These are phyloP conservation scores for Rhynchosporium secalis DNA, from an alignment of 2,329 filamentous ascomycete species.

Conservation along the genomic window DNA sequence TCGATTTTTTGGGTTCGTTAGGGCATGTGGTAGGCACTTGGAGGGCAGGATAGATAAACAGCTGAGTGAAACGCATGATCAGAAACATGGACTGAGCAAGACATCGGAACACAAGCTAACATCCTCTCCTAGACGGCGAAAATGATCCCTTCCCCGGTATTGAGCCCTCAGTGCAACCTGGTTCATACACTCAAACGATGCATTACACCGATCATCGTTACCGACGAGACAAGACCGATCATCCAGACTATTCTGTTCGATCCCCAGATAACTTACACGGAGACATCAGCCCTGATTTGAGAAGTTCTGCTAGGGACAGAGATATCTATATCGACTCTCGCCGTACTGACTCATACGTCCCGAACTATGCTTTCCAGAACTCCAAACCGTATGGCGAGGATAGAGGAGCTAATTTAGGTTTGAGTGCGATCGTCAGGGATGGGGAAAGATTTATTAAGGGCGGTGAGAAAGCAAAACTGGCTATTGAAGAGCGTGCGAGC, in stretches of 20 bases:
- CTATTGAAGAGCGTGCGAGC: not conserved
- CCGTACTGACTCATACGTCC: not conserved
- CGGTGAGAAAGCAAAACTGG: not conserved
- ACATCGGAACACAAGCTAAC: not conserved
- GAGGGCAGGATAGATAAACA: too few species aligned
- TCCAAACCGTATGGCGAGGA: not conserved
- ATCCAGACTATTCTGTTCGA: too few species aligned
- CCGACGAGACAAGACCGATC: too few species aligned
- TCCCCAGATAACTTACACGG: too few species aligned
- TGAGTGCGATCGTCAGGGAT: not conserved
- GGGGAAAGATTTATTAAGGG: not conserved
- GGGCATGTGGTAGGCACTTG: too few species aligned
- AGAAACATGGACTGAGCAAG: too few species aligned
- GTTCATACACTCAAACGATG: too few species aligned
- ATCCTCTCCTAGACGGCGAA: not conserved
- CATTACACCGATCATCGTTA: too few species aligned
- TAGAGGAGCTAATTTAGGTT: not conserved
- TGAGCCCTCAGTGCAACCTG: not conserved
- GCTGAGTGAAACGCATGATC: too few species aligned
- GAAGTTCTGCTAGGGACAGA: too few species aligned
- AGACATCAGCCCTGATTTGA: too few species aligned
- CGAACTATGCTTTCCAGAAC: not conserved
- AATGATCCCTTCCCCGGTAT: slow-evolving; percentile 6
- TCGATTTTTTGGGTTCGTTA: too few species aligned
- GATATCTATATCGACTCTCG: not conserved